Percentiles rank a stretch among this genome's conserved stretches.
Evolutionary conservation across 768 basidiomycete genomes (phyloP).

Genomic region (Lactifluus hygrophoroides): DNA sequence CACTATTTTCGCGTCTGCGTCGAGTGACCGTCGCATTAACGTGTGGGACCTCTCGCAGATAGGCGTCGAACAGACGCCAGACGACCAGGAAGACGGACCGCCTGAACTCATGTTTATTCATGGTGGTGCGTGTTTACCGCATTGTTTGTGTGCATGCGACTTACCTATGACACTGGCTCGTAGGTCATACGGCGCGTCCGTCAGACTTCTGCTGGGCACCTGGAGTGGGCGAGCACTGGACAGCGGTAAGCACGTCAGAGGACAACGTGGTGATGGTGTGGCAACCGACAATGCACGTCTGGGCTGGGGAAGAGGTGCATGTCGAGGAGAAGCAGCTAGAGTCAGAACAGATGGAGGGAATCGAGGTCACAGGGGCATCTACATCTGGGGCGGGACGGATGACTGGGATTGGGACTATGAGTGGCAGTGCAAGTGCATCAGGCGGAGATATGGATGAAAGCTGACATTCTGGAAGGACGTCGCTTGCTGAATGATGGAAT

Average conservation of each 20-base stretch:
- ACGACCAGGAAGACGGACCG: slow-evolving; percentile 97
- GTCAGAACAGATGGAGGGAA: slow-evolving; percentile 66
- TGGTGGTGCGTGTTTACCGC: slow-evolving; percentile 48
- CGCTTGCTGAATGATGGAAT: background rate
- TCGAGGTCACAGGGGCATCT: slow-evolving; percentile 38
- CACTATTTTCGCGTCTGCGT: slow-evolving; percentile 91
- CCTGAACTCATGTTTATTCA: slow-evolving; percentile 95
- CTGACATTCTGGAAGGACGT: slow-evolving; percentile 8
- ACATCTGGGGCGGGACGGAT: slow-evolving; percentile 17
- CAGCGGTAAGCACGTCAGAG: slow-evolving; percentile 80
- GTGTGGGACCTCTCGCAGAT: slow-evolving; percentile 92
- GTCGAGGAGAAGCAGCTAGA: slow-evolving; percentile 83
- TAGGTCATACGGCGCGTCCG: slow-evolving; percentile 81
- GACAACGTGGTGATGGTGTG: slow-evolving; percentile 97
- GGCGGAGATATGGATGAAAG: slow-evolving; percentile 38
- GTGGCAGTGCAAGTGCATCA: slow-evolving; percentile 40
- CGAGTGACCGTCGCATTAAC: slow-evolving; percentile 87
- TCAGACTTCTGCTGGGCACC: slow-evolving; percentile 98
- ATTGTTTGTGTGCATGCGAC: background rate
- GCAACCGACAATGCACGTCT: slow-evolving; percentile 93
- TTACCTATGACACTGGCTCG: slow-evolving; percentile 3
- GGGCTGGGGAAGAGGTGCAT: slow-evolving; percentile 83
- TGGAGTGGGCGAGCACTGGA: slow-evolving; percentile 74
- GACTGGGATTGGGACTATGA: slow-evolving; percentile 35
- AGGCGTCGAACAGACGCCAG: slow-evolving; percentile 93